Percentiles rank a stretch among this genome's conserved stretches.
phyloP scores from a whole-genome alignment of 2,329 filamentous ascomycete genomes.

The Phyllachora maydis region DNA sequence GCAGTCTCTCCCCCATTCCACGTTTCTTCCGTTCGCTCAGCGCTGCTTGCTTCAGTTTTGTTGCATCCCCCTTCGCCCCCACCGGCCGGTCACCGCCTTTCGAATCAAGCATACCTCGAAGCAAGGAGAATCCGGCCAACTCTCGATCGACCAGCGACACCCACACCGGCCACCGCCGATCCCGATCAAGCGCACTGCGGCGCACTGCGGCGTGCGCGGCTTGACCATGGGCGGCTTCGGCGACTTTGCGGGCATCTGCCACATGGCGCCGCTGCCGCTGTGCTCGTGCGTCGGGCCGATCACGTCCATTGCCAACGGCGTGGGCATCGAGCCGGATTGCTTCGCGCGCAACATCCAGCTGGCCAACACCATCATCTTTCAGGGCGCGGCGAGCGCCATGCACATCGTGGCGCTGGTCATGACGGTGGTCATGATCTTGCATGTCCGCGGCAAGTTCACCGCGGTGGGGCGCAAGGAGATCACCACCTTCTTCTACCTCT shows the following conservation, averaged over 20 bases:
- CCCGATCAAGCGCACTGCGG: no score
- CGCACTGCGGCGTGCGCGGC: not conserved
- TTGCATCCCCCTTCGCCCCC: no score
- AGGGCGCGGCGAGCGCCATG: constrained; percentile 75
- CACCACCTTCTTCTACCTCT: constrained; percentile 91
- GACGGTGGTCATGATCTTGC: constrained; percentile 94
- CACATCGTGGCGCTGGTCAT: constrained; percentile 82
- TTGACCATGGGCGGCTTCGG: constrained; percentile 67
- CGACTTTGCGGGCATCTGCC: constrained; percentile 74
- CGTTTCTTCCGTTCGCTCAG: no score
- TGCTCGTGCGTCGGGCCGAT: constrained; percentile 70
- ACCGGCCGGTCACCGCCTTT: no score
- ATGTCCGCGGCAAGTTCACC: constrained; percentile 93
- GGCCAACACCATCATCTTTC: constrained; percentile 96
- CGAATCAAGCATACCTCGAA: no score
- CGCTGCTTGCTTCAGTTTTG: no score
- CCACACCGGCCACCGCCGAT: no score
- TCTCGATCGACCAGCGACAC: no score
- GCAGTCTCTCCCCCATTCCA: no score
- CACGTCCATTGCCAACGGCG: constrained; percentile 41
- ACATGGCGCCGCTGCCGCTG: constrained; percentile 64
- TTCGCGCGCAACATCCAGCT: constrained; percentile 90
- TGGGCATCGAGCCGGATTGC: constrained; percentile 74
- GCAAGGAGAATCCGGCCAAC: no score
- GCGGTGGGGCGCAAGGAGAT: constrained; percentile 64